Conservation (phyloP, 805 yeast genomes). For the Saccharomyces jurei region DNA sequence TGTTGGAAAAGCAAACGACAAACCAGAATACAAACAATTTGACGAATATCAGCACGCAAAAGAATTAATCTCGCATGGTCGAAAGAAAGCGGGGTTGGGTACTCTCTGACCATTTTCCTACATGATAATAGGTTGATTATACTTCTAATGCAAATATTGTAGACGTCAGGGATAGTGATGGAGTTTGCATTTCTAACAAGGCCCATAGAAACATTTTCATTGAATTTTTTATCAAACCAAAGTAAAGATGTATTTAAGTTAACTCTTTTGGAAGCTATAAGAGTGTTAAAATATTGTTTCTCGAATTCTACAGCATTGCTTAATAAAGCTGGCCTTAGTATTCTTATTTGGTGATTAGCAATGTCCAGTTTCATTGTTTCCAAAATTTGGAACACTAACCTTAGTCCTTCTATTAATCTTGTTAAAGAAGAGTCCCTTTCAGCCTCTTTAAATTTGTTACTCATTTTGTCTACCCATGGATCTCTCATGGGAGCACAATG, state of each 20-base stretch:
- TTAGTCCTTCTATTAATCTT: slow-evolving; percentile 63
- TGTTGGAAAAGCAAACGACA: slow-evolving; percentile 69
- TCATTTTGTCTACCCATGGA: slow-evolving; percentile 80
- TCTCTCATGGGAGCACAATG: slow-evolving; percentile 97
- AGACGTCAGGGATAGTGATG: slow-evolving; percentile 23
- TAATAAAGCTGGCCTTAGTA: slow-evolving; percentile 72
- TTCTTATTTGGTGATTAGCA: slow-evolving; percentile 87
- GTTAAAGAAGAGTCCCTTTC: slow-evolving; percentile 38
- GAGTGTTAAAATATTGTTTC: slow-evolving; percentile 60
- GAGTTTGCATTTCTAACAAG: slow-evolving; percentile 5
- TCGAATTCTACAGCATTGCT: slow-evolving; percentile 87
- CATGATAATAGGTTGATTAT: slow-evolving; percentile 62
- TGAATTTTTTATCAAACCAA: slow-evolving; percentile 48
- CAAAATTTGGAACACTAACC: slow-evolving; percentile 69
- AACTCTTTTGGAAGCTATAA: slow-evolving; percentile 42
- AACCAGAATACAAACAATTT: slow-evolving; percentile 69
- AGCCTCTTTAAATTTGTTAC: slow-evolving; percentile 41
- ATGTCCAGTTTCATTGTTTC: slow-evolving; percentile 94
- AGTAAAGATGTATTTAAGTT: slow-evolving; percentile 50
- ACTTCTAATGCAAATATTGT: slow-evolving; percentile 41
- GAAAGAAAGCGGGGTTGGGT: slow-evolving; percentile 76
- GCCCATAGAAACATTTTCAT: slow-evolving; percentile 19
- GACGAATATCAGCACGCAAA: slow-evolving; percentile 78
- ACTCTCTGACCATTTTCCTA: slow-evolving; percentile 71
- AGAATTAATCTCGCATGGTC: slow-evolving; percentile 74